Conservation (phyloP, 2,329 filamentous ascomycete genomes). For the Xylaria sp. region DNA sequence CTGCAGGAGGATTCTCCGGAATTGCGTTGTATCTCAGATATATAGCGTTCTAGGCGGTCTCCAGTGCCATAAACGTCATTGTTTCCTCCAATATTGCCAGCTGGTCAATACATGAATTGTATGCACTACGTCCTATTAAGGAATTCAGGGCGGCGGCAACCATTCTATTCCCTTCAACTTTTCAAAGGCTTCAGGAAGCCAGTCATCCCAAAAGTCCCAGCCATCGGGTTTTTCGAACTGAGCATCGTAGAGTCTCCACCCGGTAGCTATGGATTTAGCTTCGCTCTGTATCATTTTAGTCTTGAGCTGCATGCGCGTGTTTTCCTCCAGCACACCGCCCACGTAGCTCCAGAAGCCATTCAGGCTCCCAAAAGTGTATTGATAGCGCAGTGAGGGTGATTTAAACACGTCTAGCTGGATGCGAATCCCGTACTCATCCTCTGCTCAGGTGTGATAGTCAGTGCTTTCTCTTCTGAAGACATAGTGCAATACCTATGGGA, state of each 20-base stretch:
- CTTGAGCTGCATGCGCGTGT: slow-evolving; percentile 21
- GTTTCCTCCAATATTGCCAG: background rate
- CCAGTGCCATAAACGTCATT: background rate
- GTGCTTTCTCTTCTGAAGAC: background rate
- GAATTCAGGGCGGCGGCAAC: background rate
- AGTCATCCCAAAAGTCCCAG: slow-evolving; percentile 31
- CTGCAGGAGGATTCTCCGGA: background rate
- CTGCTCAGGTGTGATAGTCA: background rate
- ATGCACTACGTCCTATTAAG: background rate
- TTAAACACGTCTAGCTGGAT: slow-evolving; percentile 6
- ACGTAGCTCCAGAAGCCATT: background rate
- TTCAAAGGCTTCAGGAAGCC: slow-evolving; percentile 15
- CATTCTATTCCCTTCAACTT: background rate
- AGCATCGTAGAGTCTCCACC: background rate
- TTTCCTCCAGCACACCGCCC: background rate
- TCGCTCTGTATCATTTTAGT: slow-evolving; percentile 12
- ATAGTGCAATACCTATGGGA: background rate
- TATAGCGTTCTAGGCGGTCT: background rate
- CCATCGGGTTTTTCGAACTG: slow-evolving; percentile 26
- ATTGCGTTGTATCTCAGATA: background rate
- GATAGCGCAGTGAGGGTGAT: slow-evolving; percentile 27
- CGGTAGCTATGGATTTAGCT: background rate
- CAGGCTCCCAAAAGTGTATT: slow-evolving; percentile 10
- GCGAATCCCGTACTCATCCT: background rate
- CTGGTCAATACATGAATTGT: background rate